These are phyloP conservation scores for Pyrus betulifolia DNA, from an alignment of 306 rosid species.

Conservation along the genomic window DNA sequence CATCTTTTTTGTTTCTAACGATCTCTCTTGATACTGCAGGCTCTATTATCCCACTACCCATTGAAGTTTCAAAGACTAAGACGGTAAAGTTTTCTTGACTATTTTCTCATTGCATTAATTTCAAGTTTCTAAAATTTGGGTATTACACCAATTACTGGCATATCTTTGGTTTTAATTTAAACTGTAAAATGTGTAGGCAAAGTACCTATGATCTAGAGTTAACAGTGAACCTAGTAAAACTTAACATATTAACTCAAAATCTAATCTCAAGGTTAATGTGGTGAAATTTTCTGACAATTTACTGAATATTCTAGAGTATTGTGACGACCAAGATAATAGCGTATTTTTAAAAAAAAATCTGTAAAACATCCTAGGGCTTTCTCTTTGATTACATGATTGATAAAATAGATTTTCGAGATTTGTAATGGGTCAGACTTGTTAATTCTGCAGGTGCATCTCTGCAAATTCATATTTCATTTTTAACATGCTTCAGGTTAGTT, in stretches of 20 bases:
- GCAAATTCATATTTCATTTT: slow-evolving; percentile 77
- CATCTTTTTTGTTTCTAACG: not conserved
- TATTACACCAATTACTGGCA: not conserved
- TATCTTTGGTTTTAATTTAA: not conserved
- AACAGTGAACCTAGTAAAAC: not conserved
- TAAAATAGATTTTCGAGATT: not conserved
- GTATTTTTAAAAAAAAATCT: too few relatives aligned
- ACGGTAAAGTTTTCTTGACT: slow-evolving; percentile 27
- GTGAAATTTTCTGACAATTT: not conserved
- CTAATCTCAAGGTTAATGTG: not conserved
- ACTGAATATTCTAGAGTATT: not conserved
- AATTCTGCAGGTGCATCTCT: slow-evolving; percentile 73
- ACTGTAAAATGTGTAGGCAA: not conserved
- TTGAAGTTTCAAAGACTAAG: slow-evolving; percentile 62
- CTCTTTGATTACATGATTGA: not conserved
- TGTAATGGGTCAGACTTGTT: slow-evolving; percentile 19
- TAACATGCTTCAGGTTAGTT: slow-evolving; percentile 82
- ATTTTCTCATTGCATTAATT: not conserved
- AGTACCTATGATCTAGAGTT: not conserved
- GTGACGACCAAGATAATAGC: not conserved
- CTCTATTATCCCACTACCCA: slow-evolving; percentile 59
- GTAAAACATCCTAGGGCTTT: not conserved
- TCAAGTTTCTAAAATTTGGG: not conserved
- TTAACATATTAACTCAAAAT: not conserved
- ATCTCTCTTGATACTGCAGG: slow-evolving; percentile 43